These are phyloP conservation scores for Mycocentrospora acerina DNA, from an alignment of 2,329 filamentous ascomycete genomes.

Conservation along the genomic window DNA sequence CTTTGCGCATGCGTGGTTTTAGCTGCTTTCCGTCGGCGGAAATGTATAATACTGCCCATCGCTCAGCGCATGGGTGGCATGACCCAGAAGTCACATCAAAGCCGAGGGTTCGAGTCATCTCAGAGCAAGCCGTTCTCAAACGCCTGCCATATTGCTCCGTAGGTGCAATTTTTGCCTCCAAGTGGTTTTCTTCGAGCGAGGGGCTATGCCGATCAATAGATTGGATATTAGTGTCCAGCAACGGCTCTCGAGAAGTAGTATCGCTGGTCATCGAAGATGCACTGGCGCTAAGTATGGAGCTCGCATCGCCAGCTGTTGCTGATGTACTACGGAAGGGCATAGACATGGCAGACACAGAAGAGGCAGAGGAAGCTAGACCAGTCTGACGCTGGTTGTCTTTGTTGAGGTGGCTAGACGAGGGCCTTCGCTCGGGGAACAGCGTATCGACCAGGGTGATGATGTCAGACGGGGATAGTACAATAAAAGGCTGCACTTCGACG, in stretches of 20 bases:
- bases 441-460: constrained; percentile 78
- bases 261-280: constrained; percentile 73
- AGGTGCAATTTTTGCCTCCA: constrained; percentile 52
- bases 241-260: constrained; percentile 65
- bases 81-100: constrained; percentile 64
- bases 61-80: constrained; percentile 77
- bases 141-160: constrained; percentile 49
- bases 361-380: constrained; percentile 50
- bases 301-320: constrained; percentile 59
- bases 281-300: constrained; percentile 71
- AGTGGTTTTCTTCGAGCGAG: constrained; percentile 22
- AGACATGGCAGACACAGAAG: constrained; percentile 52
- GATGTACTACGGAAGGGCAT: constrained; percentile 55
- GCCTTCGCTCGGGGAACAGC: constrained; percentile 74
- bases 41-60: constrained; percentile 81
- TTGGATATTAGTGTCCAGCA: constrained; percentile 51
- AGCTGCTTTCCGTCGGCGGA: constrained; percentile 70
- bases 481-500: constrained; percentile 75
- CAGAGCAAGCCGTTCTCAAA: constrained; percentile 67
- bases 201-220: constrained; percentile 22
- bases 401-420: constrained; percentile 56
- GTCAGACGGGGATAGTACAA: constrained; percentile 79
- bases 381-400: constrained; percentile 49
- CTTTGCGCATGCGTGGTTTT: constrained; percentile 72
- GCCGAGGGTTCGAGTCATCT: constrained; percentile 68